Evolutionary conservation across 805 yeast species (phyloP).

Genomic region (Candida berthetii): DNA sequence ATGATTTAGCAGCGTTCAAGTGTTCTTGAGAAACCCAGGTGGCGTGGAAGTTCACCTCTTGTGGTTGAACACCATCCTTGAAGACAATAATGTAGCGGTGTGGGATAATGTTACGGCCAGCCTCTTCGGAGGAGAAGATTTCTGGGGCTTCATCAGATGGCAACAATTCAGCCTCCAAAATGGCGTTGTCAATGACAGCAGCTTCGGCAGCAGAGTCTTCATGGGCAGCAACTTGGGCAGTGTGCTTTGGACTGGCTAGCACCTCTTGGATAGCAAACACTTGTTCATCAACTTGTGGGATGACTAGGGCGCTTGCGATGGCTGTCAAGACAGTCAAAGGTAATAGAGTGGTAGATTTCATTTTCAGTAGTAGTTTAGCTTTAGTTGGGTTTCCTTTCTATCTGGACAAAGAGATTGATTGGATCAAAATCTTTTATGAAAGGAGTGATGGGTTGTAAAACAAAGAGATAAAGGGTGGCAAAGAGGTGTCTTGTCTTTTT

Average conservation of each 20-base stretch:
- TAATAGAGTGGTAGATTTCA: slow-evolving; percentile 20
- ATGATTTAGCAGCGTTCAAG: slow-evolving; percentile 31
- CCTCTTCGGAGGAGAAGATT: slow-evolving; percentile 36
- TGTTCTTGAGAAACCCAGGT: slow-evolving; percentile 57
- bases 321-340: slow-evolving; percentile 30
- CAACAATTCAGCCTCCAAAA: slow-evolving; percentile 8
- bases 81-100: slow-evolving; percentile 83
- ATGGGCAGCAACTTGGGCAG: slow-evolving; percentile 4
- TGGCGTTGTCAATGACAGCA: slow-evolving; percentile 10
- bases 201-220: slow-evolving; percentile 12
- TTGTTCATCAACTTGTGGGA: slow-evolving; percentile 47
- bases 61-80: slow-evolving; percentile 53
- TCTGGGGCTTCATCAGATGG: slow-evolving; percentile 32
- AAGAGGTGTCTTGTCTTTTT: too few relatives aligned
- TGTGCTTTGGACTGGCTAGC: not conserved
- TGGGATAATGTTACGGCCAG: slow-evolving; percentile 46
- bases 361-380: slow-evolving; percentile 1
- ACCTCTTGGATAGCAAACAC: slow-evolving; percentile 22
- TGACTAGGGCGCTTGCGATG: slow-evolving; percentile 48
- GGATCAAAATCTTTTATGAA: too few relatives aligned
- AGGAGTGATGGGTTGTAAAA: too few relatives aligned
- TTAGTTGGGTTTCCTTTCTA: too few relatives aligned
- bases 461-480: too few relatives aligned
- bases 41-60: slow-evolving; percentile 57
- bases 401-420: too few relatives aligned